Percentiles rank a stretch among this genome's conserved stretches.
These are phyloP conservation scores for Hypoxylon perforatum DNA, from an alignment of 495 filamentous ascomycete genomes.

Conservation along the genomic window DNA sequence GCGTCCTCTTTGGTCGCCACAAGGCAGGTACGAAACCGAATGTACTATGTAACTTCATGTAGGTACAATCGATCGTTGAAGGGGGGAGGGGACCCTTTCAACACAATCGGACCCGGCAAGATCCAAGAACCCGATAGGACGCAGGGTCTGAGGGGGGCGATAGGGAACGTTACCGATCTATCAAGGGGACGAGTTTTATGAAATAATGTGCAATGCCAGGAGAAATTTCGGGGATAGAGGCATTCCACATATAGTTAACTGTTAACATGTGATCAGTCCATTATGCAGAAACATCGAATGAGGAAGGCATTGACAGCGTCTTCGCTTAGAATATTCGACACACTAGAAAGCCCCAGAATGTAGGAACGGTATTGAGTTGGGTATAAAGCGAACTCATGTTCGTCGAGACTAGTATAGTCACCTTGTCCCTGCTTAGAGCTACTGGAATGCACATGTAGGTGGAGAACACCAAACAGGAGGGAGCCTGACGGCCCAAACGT, in stretches of 20 bases:
- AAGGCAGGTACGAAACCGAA: background rate
- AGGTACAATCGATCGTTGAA: too few relatives aligned
- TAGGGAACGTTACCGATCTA: background rate
- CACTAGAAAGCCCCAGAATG: background rate
- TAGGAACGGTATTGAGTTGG: background rate
- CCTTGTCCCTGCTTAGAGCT: conserved; percentile 6
- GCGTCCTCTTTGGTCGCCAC: background rate
- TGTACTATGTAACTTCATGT: conserved; percentile 1
- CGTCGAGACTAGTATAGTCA: conserved; percentile 3
- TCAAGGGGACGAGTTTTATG: background rate
- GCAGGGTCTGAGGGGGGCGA: background rate
- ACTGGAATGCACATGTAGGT: background rate
- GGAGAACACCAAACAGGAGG: background rate
- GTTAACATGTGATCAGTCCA: conserved; percentile 1
- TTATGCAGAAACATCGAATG: background rate
- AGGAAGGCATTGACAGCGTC: background rate
- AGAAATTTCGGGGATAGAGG: background rate
- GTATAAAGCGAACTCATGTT: conserved; percentile 8
- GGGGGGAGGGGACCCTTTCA: background rate
- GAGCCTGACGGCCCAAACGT: background rate
- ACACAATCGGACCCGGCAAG: background rate
- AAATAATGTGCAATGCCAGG: too few relatives aligned
- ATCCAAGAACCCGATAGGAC: conserved; percentile 3
- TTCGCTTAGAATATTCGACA: conserved; percentile 7
- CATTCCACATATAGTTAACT: background rate